Base-by-base conservation (phyloP, 441 rosid species). In the Populus hybrid region DNA sequence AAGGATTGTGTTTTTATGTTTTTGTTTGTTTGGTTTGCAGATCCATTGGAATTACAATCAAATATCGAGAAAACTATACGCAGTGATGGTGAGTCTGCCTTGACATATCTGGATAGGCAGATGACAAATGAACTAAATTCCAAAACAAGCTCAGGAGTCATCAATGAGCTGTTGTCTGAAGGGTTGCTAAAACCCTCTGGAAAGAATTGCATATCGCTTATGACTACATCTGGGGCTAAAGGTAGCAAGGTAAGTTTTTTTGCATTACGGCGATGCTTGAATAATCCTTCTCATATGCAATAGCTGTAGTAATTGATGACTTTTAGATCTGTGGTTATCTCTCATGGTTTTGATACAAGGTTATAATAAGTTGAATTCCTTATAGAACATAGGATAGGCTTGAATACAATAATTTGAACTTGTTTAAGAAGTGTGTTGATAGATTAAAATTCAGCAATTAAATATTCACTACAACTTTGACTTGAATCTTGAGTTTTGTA, bases 181-280 rank as follows among this genome's bases (percentile, higher is more conserved):
- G 99, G 97, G 71, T 81, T 95, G 81, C 75, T 93, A 78, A 97
- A 97, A 86, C 86, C 97, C n/a, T 89, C 98, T 35, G 97, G 93
- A 76, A 90, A 80, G 85, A 97, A 97, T 83, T 95, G 99, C 78
- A 93, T 97, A 65, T 91, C 97, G 54, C 90, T 97, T 70, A 97
- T 97, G 99, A 97, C 99, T 23, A 92, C 92, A 66, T 91, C 99
- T 80, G 99, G 99, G 75, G 99, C 99, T 79, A 97, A 97, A 87
- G 99, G 99, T 59, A 94, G 99, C 80, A 92, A 88, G 97, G 99
- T 97, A 84, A 80, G 57, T 86, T 83, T 84, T 81, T 83, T 82
- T 20, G 67, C 72, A 57, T 69, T 63, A 36, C 78, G 32, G 14
- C 69, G 67, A 59, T 66, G 42, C n/a, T 61, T 54, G 18, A 42